A percentile compares a stretch with the other conserved stretches of the same genome.
phyloP scores from a whole-genome alignment of 352 stramenopile species.

The Phytophthora tentaculata region DNA sequence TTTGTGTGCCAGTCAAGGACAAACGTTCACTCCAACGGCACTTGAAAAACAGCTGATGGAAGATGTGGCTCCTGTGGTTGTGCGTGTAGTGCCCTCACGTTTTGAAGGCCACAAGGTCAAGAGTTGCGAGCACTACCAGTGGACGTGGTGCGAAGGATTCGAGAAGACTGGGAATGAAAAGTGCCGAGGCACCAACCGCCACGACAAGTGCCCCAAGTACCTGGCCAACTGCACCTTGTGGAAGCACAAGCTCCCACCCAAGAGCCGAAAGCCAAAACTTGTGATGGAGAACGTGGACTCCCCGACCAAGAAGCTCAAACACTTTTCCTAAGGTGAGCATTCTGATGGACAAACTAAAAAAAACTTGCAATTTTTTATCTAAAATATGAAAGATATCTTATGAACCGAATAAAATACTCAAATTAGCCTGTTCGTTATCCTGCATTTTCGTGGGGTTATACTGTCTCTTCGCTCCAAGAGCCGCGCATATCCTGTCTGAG shows the following conservation, averaged over 20 bases:
- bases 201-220: slow-evolving; percentile 89
- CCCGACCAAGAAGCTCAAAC: slow-evolving; percentile 84
- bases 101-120: slow-evolving; percentile 86
- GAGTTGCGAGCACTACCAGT: slow-evolving; percentile 87
- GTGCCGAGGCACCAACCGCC: slow-evolving; percentile 82
- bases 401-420: too few species aligned
- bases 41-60: slow-evolving; percentile 78
- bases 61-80: slow-evolving; percentile 77
- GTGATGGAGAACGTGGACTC: slow-evolving; percentile 76
- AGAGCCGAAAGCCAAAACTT: slow-evolving; percentile 81
- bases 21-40: slow-evolving; percentile 51
- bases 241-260: slow-evolving; percentile 88
- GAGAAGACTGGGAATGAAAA: slow-evolving; percentile 88
- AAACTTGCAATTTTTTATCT: background rate
- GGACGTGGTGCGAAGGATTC: slow-evolving; percentile 88
- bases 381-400: slow-evolving; percentile 12
- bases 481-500: slow-evolving; percentile 25
- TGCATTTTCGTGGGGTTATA: too few species aligned
- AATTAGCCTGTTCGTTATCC: too few species aligned
- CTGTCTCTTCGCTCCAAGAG: too few species aligned
- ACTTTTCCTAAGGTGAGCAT: slow-evolving; percentile 60
- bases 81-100: slow-evolving; percentile 69
- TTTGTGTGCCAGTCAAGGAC: slow-evolving; percentile 57
- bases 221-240: slow-evolving; percentile 86
- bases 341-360: background rate